These are phyloP conservation scores for Microbotryum intermedium DNA, from an alignment of 1,284 basidiomycete genomes.

Conservation along the genomic window DNA sequence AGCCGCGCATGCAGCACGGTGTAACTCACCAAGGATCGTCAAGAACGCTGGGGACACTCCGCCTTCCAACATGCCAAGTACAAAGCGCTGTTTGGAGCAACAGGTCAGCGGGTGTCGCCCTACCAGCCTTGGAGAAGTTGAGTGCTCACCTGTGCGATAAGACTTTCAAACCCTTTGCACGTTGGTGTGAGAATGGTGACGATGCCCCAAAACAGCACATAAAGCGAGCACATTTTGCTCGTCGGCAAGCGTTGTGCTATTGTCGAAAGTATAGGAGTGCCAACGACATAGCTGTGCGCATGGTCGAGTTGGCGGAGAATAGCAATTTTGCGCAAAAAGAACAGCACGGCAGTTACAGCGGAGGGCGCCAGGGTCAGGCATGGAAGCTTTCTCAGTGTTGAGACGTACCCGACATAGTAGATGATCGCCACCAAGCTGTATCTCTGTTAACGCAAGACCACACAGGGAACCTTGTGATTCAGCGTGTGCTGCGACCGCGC, in stretches of 20 bases:
- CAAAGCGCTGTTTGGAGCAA: not conserved
- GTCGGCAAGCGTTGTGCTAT: conserved; percentile 8
- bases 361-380: too few relatives aligned
- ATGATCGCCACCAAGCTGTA: too few relatives aligned
- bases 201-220: conserved; percentile 10
- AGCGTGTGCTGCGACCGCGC: too few relatives aligned
- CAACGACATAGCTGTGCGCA: too few relatives aligned
- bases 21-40: not conserved
- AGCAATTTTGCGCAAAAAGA: too few relatives aligned
- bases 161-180: conserved; percentile 3
- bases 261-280: not conserved
- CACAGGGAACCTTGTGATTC: too few relatives aligned
- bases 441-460: too few relatives aligned
- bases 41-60: not conserved
- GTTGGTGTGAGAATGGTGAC: conserved; percentile 3
- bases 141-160: conserved; percentile 11
- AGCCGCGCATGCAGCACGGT: too few relatives aligned
- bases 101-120: not conserved
- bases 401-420: too few relatives aligned
- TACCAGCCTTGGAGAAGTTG: not conserved
- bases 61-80: not conserved
- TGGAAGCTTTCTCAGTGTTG: too few relatives aligned
- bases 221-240: conserved; percentile 8
- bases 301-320: too few relatives aligned
- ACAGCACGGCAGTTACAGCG: too few relatives aligned